Evolutionary conservation across 1,284 basidiomycete species (phyloP).

Genomic region (Cryptococcus floricola): DNA sequence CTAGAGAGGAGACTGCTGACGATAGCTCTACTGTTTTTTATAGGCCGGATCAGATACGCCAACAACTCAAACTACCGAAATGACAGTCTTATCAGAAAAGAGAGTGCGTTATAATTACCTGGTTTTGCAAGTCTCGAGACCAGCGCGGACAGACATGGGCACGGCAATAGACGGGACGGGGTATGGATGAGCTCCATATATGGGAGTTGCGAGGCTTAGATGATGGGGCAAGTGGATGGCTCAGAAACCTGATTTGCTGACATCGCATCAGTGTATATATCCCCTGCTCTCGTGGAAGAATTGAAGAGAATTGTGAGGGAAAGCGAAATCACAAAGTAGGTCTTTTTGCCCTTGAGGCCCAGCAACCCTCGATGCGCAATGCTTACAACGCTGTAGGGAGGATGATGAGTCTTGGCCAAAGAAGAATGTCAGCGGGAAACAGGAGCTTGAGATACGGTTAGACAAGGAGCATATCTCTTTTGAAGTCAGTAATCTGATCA

Average conservation of each 20-base stretch:
- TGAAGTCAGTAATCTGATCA: slow-evolving; percentile 62
- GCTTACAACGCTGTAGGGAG: slow-evolving; percentile 60
- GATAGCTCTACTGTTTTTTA: background rate
- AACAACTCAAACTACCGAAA: slow-evolving; percentile 99
- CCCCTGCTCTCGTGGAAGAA: slow-evolving; percentile 85
- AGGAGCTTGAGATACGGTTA: slow-evolving; percentile 91
- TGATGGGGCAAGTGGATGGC: background rate
- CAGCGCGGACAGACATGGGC: background rate
- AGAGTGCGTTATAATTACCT: slow-evolving; percentile 64
- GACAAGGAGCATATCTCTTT: slow-evolving; percentile 97
- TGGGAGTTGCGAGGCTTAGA: background rate
- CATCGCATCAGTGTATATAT: slow-evolving; percentile 75
- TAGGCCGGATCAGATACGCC: slow-evolving; percentile 84
- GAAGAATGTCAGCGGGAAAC: slow-evolving; percentile 96
- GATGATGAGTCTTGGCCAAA: slow-evolving; percentile 98
- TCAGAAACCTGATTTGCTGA: background rate
- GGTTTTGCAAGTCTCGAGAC: background rate
- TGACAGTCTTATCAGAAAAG: slow-evolving; percentile 95
- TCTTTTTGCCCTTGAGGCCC: slow-evolving; percentile 1
- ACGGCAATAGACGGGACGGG: background rate
- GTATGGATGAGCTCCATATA: background rate
- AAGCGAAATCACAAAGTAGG: slow-evolving; percentile 91
- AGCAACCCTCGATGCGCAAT: too few relatives aligned
- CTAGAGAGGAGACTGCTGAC: background rate
- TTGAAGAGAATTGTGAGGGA: slow-evolving; percentile 90